Evolutionary conservation across 768 basidiomycete species (phyloP), one percentile per base, ranked within the genome.

Genomic region (Suillus cothurnatus): DNA sequence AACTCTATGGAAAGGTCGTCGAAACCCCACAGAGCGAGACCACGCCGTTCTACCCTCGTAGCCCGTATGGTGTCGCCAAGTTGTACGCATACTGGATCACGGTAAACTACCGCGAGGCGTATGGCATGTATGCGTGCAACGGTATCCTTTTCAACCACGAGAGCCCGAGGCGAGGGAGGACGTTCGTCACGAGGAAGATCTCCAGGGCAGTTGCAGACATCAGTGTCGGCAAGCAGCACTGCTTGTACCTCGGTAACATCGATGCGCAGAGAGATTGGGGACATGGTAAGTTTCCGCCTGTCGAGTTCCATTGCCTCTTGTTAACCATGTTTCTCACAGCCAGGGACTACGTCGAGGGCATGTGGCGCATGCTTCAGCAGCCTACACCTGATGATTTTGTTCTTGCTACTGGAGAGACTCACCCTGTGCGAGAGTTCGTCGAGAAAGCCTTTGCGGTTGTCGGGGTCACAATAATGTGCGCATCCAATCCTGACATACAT

Each of bases 111-210:
- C 87, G 95, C 64, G 96, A 99, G 80, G 90, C 95, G 55, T 99
- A 99, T 74, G 93, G 91, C 68, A 95, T 99, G 92, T 96, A 88
- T 79, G 93, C 95, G 21, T 95, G 93, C 78, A 97, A 97, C 77
- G 96, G 96, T 57, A 98, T 99, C 73, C 79, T 98, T 70, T 99
- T 97, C 88, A 97, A 98, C 76, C 96, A 98, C 79, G 96, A 99
- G 81, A 97, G 95, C 71, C 96, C 97, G 17, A 86, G 96, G 59
- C 85, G 96, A 70, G 96, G 96, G 26, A 82, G 95, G 74, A 98
- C 95, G 9, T 98, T 98, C 80, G 95, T 98, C 70, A 97, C 96
- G 49, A 85, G 95, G 73, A 98, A 98, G 82, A 97, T 98, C 72
- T 83, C 92, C 53, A 84, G 96, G 66, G 95, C 95, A 12, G 95